Base-by-base conservation (phyloP, 768 basidiomycete species). In the Gyrodon lividus region DNA sequence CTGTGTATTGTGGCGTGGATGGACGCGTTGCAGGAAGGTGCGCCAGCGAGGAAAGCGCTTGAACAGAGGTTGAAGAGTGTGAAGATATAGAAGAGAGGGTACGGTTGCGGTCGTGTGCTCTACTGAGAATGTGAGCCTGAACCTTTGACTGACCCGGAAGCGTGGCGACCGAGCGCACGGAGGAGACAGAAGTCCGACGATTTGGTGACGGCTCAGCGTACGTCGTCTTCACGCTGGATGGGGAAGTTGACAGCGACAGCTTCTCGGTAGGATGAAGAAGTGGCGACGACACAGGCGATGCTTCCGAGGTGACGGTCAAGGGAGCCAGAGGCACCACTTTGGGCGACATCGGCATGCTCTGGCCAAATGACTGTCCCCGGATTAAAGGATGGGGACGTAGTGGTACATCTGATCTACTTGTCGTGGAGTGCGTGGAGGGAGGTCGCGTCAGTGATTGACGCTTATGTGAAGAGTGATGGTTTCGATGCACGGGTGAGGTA, bases 341-440 rank as follows among this genome's bases (percentile, higher is more conserved):
- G 48, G 70, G 59, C 46, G 70, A 52, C 51, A 65, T 62, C 2
- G 64, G 55, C 22, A 63, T 46, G 37, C 67, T 66, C 39, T 70
- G 75, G 6, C 84, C 82, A 52, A 78, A 81, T 0, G 87, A 87
- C 55, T 83, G 77, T 8, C 86, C 87, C 49, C 88, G 83, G 56
- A 90, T 89, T 46, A 90, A 76, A 6, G 87, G 89, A 62, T 90
- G 89, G 0, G 86, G 87, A 14, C 85, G 84, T 44, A 86, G 56
- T 6, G 61, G 71, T 0, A 51, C 55, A 22, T 77, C 72, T 3
- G 70, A 63, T 52, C 59, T 61, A 41, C 70, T 70, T 34, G 70
- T 63, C n/a, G 77, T 64, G 14, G 86, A 87, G 60, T 86, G 80
- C 28, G 69, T 79, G 5, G 87, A 88, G 9, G 84, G 76, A 7